Conservation (phyloP, 2,329 filamentous ascomycete genomes). For the Daldinia sp. region DNA sequence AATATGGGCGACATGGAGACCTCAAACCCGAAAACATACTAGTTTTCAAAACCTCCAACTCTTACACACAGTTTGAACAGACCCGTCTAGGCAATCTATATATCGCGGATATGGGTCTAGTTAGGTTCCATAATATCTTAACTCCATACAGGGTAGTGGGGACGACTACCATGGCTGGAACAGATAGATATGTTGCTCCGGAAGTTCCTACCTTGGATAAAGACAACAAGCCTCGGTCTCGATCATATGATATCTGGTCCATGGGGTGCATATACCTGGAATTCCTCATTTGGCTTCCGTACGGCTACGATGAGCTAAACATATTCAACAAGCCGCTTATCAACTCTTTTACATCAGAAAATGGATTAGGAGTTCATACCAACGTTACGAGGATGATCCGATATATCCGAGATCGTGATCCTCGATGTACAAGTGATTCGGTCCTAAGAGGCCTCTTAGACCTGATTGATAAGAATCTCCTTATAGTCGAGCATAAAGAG, state of each 20-base stretch:
- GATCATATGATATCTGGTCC: background rate
- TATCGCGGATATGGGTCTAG: background rate
- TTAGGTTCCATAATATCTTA: background rate
- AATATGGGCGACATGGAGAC: background rate
- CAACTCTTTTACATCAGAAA: too few relatives aligned
- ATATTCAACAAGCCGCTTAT: background rate
- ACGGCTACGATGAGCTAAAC: background rate
- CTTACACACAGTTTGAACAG: too few relatives aligned
- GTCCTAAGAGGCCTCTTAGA: too few relatives aligned
- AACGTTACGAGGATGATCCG: too few relatives aligned
- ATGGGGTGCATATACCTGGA: background rate
- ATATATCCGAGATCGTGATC: too few relatives aligned
- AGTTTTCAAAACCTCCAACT: too few relatives aligned
- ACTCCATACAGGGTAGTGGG: too few relatives aligned
- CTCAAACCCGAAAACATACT: background rate
- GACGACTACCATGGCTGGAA: background rate
- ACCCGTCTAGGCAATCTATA: background rate
- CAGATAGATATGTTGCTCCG: background rate
- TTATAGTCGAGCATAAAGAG: too few relatives aligned
- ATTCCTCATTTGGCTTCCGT: background rate
- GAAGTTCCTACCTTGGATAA: background rate
- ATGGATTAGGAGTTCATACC: too few relatives aligned
- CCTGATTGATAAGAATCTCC: too few relatives aligned
- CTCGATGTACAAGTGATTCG: too few relatives aligned
- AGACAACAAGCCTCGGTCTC: background rate